Percentiles rank a stretch among this genome's conserved stretches.
These are phyloP conservation scores for Xerocomellus dryophilus DNA, from an alignment of 768 basidiomycete species.

Conservation along the genomic window DNA sequence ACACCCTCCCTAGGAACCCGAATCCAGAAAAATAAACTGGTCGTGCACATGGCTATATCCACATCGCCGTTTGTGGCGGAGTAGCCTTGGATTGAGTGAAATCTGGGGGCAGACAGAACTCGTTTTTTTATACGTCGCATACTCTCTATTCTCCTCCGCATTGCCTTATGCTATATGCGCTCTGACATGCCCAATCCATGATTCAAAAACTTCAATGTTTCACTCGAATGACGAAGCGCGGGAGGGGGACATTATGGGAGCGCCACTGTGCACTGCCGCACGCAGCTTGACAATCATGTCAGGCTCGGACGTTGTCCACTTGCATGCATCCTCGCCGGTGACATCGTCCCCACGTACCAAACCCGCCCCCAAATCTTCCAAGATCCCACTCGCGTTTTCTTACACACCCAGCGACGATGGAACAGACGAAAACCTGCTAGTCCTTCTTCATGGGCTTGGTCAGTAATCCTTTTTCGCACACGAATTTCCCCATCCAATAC, in stretches of 20 bases:
- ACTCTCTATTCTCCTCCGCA: neutral
- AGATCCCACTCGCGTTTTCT: conserved; percentile 54
- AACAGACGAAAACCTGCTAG: conserved; percentile 79
- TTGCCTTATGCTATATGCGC: conserved; percentile 25
- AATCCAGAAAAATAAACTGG: conserved; percentile 29
- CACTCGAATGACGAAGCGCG: neutral
- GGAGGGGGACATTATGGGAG: too few relatives aligned
- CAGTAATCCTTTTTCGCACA: conserved; percentile 12
- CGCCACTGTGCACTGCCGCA: too few relatives aligned
- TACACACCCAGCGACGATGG: conserved; percentile 79
- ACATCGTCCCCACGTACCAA: conserved; percentile 39
- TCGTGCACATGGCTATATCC: conserved; percentile 4
- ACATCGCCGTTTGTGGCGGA: conserved; percentile 15
- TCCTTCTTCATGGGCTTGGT: conserved; percentile 88
- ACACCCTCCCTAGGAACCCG: conserved; percentile 22
- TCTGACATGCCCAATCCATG: conserved; percentile 22
- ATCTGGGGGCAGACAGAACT: conserved; percentile 4
- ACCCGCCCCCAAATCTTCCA: conserved; percentile 42
- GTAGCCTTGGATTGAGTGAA: conserved; percentile 11
- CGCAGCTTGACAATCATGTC: conserved; percentile 12
- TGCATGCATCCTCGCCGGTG: conserved; percentile 13
- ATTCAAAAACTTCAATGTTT: neutral
- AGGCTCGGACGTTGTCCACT: conserved; percentile 18
- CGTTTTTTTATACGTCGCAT: conserved; percentile 14
- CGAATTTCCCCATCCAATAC: neutral